Evolutionary conservation across 108 stramenopile species (phyloP), one percentile per base, ranked within the genome.

Genomic region (Tribonema minus): DNA sequence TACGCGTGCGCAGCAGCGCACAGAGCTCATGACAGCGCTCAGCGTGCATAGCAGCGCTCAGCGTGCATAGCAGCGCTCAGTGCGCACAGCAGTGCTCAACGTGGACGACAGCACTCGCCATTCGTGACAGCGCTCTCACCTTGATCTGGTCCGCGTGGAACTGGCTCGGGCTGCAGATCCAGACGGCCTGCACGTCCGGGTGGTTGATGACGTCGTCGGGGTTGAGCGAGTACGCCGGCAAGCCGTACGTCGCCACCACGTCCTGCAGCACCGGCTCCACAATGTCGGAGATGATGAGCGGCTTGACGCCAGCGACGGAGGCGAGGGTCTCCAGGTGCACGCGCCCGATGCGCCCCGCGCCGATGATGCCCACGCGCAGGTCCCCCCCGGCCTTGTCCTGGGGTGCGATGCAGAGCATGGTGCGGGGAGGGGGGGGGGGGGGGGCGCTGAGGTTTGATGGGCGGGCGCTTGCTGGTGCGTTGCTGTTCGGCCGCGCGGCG

Each of bases 321-420:
- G 80, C 80, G 33, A 81, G 70, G 70, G 80, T 72, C 23, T 81
- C 80, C 32, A 82, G 39, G 71, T 82, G 81, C 39, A 73, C 81
- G 26, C 64, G 71, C 1, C 81, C 81, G 67, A 82, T 82, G 59
- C 81, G 81, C 27, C 81, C 81, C 9, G 71, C 71, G 3, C 81
- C 81, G 67, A 82, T 82, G 71, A 82, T 64, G 41, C 81, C 81
- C 15, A 96, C 94, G 64, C 88, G 89, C 35, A 95, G 70, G 27
- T 70, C 79, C 46, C 89, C 88, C 83, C 80, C 80, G 0, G 83
- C 9, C 20, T 9, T 54, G 15, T 54, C 46, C 9, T 54, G 20
- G 15, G 9, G 46, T 54, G 46, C 46, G n/a, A n/a, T n/a, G n/a
- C n/a, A n/a, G n/a, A n/a, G n/a, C n/a, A n/a, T n/a, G n/a, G n/a